Evolutionary conservation across 768 basidiomycete genomes (phyloP).

Genomic region (Boletales sp.): DNA sequence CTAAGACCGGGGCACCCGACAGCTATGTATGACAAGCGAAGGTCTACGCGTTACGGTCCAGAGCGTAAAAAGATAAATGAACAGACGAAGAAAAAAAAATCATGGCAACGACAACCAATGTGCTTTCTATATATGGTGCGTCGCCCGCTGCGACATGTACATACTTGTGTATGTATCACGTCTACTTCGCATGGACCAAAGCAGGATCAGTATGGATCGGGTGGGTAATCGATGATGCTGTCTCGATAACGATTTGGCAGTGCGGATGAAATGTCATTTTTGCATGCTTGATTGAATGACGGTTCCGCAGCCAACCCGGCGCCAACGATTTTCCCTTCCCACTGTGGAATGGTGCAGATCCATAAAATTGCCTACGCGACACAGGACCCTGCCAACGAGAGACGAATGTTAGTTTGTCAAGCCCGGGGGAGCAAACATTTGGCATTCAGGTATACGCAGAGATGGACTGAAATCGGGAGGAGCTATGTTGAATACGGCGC

Average conservation of each 20-base stretch:
- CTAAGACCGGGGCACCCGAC: slow-evolving; percentile 9
- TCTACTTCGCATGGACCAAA: slow-evolving; percentile 56
- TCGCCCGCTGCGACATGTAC: slow-evolving; percentile 52
- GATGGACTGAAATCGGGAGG: slow-evolving; percentile 86
- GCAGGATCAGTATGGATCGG: slow-evolving; percentile 69
- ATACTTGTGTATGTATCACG: slow-evolving; percentile 64
- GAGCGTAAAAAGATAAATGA: slow-evolving; percentile 71
- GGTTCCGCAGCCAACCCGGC: slow-evolving; percentile 65
- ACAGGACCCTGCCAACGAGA: slow-evolving; percentile 72
- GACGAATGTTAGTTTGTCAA: slow-evolving; percentile 73
- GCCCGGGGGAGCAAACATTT: slow-evolving; percentile 56
- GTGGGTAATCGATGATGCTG: slow-evolving; percentile 73
- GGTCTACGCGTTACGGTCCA: slow-evolving; percentile 29
- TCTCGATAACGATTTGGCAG: slow-evolving; percentile 80
- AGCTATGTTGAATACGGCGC: slow-evolving; percentile 75
- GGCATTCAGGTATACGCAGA: slow-evolving; percentile 89
- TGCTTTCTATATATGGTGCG: slow-evolving; percentile 72
- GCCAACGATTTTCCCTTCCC: slow-evolving; percentile 67
- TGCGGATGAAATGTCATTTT: slow-evolving; percentile 33
- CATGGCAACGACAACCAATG: slow-evolving; percentile 73
- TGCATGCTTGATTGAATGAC: slow-evolving; percentile 6
- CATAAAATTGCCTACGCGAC: slow-evolving; percentile 72
- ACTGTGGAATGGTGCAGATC: slow-evolving; percentile 83
- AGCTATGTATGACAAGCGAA: slow-evolving; percentile 29
- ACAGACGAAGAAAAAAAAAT: slow-evolving; percentile 89